Base-by-base conservation (phyloP, 805 yeast species). In the Metschnikowia corniflorae region DNA sequence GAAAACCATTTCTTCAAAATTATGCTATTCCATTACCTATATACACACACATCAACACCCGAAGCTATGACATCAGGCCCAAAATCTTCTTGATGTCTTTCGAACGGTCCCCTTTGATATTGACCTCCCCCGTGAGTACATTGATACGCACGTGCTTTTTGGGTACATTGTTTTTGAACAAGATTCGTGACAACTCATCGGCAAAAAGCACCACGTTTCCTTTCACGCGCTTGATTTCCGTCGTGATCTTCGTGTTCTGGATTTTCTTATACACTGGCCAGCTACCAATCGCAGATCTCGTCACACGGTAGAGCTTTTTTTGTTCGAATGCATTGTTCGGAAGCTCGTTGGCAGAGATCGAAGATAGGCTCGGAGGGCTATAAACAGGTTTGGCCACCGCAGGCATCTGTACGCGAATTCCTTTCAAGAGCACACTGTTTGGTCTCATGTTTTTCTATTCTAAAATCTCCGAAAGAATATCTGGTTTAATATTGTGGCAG, bases 181-280 rank as follows among this genome's bases (percentile, higher is more conserved):
- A 15, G 54, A 46, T 23, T 12, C 54, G 58, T 43, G 75, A 74
- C 40, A 87, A 60, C 53, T 87, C 95, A 35, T 74, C 66, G 56
- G 84, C 80, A 39, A 88, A 68, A 40, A 75, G 80, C 5, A 70
- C 58, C 10, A 78, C 67, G 57, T 83, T 80, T 5, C 96, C 96
- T 40, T 71, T 63, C 33, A 87, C 71, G 42, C 77, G 75, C 55
- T 84, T 78, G 18, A 87, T 70, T 53, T 86, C 88, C 0, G 96
- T 87, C 50, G 75, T 73, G n/a, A 70, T 62, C 42, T 78, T 80
- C 16, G 79, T 76, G 42, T 77, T 75, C 55, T 79, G 85, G 44
- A 70, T 59, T 44, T 83, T 86, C 35, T 74, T 68, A 62, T 87
- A 87, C 1, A 87, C 84, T n/a, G 96, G 96, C 55, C 88, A 68